A percentile compares a stretch with the other conserved stretches of the same genome.
phyloP scores from a whole-genome alignment of 345 rosid genomes.

The Eucalyptus marginata region DNA sequence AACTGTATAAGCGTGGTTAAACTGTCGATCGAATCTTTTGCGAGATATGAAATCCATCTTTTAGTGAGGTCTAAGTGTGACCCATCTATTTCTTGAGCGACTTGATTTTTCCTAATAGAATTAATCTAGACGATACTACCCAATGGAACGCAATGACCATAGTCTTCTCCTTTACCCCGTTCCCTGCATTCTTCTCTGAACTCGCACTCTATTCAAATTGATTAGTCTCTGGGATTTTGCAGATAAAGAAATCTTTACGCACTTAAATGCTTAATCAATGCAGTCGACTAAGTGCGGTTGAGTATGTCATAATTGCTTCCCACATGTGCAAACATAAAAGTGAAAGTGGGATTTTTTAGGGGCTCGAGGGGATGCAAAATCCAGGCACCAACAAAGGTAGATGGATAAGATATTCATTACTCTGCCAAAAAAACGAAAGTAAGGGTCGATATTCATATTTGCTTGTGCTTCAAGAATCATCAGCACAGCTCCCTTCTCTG shows the following conservation, averaged over 20 bases:
- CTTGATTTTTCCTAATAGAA: background rate
- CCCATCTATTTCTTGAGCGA: background rate
- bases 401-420: background rate
- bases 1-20: background rate
- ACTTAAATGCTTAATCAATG: background rate
- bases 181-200: background rate
- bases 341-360: background rate
- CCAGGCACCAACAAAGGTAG: background rate
- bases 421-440: background rate
- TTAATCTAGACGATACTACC: background rate
- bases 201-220: background rate
- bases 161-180: background rate
- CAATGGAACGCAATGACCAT: background rate
- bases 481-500: background rate
- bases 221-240: background rate
- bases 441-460: background rate
- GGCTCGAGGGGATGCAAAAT: background rate
- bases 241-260: background rate
- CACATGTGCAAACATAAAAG: background rate
- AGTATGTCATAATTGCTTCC: background rate
- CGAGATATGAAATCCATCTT: background rate
- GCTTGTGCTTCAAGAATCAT: background rate
- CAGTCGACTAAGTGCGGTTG: background rate
- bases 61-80: background rate
- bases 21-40: background rate